These are phyloP conservation scores for Aureobasidium sp. DNA, from an alignment of 2,329 filamentous ascomycete species.

Conservation along the genomic window DNA sequence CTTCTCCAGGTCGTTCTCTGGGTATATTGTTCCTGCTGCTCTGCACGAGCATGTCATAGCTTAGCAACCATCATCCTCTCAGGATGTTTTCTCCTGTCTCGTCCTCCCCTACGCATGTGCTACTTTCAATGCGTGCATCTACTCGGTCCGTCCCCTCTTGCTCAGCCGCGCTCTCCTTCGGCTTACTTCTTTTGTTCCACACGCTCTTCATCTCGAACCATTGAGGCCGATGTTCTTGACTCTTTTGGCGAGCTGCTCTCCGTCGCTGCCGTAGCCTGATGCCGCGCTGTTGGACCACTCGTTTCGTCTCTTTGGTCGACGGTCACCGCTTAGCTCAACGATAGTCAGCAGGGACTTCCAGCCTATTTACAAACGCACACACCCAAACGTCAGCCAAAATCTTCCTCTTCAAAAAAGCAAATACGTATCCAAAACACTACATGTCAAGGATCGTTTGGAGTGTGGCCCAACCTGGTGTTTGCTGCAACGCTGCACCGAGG, in stretches of 20 bases:
- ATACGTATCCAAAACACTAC: slow-evolving; percentile 22
- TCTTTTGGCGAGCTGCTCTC: slow-evolving; percentile 21
- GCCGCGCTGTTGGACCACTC: background rate
- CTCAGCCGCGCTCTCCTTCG: background rate
- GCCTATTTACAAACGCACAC: slow-evolving; percentile 19
- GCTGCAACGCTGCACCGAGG: slow-evolving; percentile 74
- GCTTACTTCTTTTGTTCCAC: background rate
- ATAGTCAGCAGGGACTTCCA: slow-evolving; percentile 62
- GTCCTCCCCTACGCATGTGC: background rate
- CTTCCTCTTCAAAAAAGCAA: slow-evolving; percentile 13
- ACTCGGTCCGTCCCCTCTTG: background rate
- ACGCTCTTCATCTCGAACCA: background rate
- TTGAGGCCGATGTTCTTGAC: slow-evolving; percentile 18
- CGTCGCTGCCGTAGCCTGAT: slow-evolving; percentile 16
- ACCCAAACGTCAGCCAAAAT: slow-evolving; percentile 16
- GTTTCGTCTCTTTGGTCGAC: slow-evolving; percentile 50
- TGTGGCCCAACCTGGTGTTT: slow-evolving; percentile 88
- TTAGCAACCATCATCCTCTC: background rate
- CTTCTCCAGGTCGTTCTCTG: background rate
- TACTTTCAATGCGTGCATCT: background rate
- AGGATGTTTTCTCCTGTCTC: background rate
- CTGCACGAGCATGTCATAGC: background rate
- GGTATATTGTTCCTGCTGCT: background rate
- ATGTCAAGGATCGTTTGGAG: slow-evolving; percentile 73
- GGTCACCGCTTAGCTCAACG: slow-evolving; percentile 95